Base-by-base conservation (phyloP, 495 filamentous ascomycete genomes). In the Evansstolkia leycettana region DNA sequence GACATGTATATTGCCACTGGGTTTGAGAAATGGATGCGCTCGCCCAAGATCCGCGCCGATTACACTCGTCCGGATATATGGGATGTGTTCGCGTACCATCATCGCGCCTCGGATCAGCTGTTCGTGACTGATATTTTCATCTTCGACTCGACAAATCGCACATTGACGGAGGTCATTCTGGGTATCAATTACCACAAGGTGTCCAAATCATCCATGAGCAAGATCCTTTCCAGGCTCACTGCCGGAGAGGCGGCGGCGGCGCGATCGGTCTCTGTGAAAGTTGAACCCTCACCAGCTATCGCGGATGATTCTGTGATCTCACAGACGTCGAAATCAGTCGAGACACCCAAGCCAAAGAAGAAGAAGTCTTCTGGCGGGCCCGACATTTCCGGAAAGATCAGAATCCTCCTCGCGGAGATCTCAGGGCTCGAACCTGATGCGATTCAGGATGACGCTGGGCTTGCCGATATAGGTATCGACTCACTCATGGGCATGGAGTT, bases 401-500 rank as follows among this genome's bases (percentile, higher is more conserved):
- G 47, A 16, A 36, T 25, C 3, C 33, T 64, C 7, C 17, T 67
- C 5, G 50, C 42, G 0, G 47, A 64, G n/a, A 28, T 72, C 3
- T 66, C 60, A 16, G 68, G 69, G 1, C 36, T 73, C 0, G 60
- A 69, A 13, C 30, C 47, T 0, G n/a, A n/a, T 35, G 47, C 2
- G 65, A 70, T 12, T 46, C 12, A 50, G 63, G 16, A 48, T 42
- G 0, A 42, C 57, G n/a, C n/a, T n/a, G n/a, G n/a, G 3, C 50
- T 74, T 15, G 58, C 56, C 5, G 65, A 74, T 12, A 24, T 71
- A 7, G 70, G 72, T 0, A 68, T 76, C 10, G 72, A 76, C 36
- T 76, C 70, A 0, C 51, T 76, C 0, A 59, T 70, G 49, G 65
- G 62, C 0, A 70, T 71, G 69, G 72, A 76, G 47, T 40, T 76